Conservation (phyloP, 208 protist genomes). For the Acanthamoeba castellanii region DNA sequence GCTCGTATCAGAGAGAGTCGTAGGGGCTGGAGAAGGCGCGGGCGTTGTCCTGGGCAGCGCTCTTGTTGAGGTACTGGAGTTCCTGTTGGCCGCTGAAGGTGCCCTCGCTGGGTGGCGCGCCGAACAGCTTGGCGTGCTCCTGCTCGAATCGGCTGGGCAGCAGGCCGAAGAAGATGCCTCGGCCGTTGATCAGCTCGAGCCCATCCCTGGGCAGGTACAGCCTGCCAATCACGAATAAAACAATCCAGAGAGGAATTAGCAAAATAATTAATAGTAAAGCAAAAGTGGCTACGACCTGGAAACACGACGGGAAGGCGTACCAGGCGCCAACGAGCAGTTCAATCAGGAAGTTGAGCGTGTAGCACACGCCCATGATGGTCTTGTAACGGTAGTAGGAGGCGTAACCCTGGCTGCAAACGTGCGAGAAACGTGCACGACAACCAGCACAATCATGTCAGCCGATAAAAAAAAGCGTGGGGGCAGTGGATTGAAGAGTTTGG, state of each 20-base stretch:
- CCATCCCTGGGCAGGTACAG: neutral
- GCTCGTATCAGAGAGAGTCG: neutral
- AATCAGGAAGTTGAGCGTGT: neutral
- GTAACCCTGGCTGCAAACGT: neutral
- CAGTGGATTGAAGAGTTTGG: neutral
- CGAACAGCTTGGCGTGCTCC: neutral
- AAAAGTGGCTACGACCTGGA: neutral
- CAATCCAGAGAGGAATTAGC: neutral
- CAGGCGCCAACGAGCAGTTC: slow-evolving; percentile 2
- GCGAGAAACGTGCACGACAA: no score
- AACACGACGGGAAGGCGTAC: neutral
- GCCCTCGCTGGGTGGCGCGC: neutral
- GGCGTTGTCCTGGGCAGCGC: neutral
- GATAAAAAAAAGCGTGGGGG: neutral
- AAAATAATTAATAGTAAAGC: neutral
- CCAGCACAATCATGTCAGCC: no score
- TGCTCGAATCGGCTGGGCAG: neutral
- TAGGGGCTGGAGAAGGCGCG: neutral
- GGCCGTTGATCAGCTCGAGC: neutral
- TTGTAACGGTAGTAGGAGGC: slow-evolving; percentile 5
- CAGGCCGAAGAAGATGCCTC: slow-evolving; percentile 14
- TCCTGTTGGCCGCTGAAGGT: neutral
- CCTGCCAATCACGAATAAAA: neutral
- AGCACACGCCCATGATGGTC: slow-evolving; percentile 18
- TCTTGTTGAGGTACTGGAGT: slow-evolving; percentile 14